Base-by-base conservation (phyloP, 768 basidiomycete genomes). In the Naganishia onofrii region DNA sequence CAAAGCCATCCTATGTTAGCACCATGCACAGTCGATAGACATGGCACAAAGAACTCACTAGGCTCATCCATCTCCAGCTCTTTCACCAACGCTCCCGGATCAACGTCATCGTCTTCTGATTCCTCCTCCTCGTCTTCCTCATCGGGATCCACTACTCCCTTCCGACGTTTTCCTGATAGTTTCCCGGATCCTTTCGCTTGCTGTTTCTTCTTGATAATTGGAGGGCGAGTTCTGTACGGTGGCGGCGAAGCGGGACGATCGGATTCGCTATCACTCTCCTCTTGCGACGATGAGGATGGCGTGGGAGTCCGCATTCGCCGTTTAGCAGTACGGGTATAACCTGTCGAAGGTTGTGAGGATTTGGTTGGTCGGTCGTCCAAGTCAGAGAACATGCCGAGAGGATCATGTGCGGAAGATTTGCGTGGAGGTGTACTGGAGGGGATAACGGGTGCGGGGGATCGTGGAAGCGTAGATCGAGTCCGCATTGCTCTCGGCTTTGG, bases 61-160 rank as follows among this genome's bases (percentile, higher is more conserved):
- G 78, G 76, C 57, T 76, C 71, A 66, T 81, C 80, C 71, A 78
- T 70, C 42, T 74, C 72, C 23, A 81, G 57, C 34, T 78, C 77
- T 23, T 70, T 73, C n/a, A 72, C 38, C 54, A 72, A 42, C 52
- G 28, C 44, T 48, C 63, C 58, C n/a, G 66, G 23, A 53, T 67
- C 66, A 3, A 75, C 52, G 28, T 74, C 67, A 63, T 76, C 74
- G 42, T 76, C 75, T 23, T 51, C 48, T 51, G 48, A 3, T n/a
- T n/a, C 48, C 55, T 73, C 73, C 12, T 68, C 71, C 6, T 72
- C n/a, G n/a, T n/a, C 72, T 36, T 36, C 34, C 0, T 72, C 73
- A 54, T 79, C 76, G 1, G 77, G 76, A 70, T 78, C 76, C 8
- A 44, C 38, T 4, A 29, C 44, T 2, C 42, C 67, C 38, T 15